A percentile compares a stretch with the other conserved stretches of the same genome.
Evolutionary conservation across 2,329 filamentous ascomycete species (phyloP).

Genomic region (Metarhizium anisopliae): DNA sequence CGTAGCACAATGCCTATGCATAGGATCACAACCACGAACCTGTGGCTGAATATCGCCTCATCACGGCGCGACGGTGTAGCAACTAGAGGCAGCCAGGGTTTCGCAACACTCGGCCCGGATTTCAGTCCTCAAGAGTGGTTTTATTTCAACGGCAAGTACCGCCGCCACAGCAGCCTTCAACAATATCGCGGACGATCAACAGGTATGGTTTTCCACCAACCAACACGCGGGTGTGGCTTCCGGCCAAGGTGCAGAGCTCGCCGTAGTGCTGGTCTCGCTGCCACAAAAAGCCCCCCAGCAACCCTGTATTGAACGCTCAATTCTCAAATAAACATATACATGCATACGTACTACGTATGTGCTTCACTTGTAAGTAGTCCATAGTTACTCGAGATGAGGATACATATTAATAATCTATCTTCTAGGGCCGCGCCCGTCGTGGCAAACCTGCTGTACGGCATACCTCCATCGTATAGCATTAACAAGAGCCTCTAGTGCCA

Average conservation of each 20-base stretch:
- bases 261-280: not conserved
- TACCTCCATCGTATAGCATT: not conserved
- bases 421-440: too few species aligned
- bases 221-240: not conserved
- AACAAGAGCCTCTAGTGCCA: not conserved
- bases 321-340: not conserved
- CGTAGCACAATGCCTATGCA: not conserved
- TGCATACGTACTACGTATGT: too few species aligned
- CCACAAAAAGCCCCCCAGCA: not conserved
- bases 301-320: not conserved
- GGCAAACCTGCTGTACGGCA: too few species aligned
- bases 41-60: not conserved
- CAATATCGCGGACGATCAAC: too few species aligned
- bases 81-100: too few species aligned
- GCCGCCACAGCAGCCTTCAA: too few species aligned
- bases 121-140: too few species aligned
- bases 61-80: not conserved
- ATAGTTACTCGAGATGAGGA: not conserved
- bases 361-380: too few species aligned
- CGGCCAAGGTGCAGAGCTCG: not conserved
- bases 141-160: not conserved
- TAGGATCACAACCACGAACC: not conserved
- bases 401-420: not conserved
- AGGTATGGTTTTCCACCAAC: not conserved
- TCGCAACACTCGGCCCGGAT: too few species aligned